Evolutionary conservation across 2,329 filamentous ascomycete genomes (phyloP).

Genomic region (Dendrostoma leiphaemia): DNA sequence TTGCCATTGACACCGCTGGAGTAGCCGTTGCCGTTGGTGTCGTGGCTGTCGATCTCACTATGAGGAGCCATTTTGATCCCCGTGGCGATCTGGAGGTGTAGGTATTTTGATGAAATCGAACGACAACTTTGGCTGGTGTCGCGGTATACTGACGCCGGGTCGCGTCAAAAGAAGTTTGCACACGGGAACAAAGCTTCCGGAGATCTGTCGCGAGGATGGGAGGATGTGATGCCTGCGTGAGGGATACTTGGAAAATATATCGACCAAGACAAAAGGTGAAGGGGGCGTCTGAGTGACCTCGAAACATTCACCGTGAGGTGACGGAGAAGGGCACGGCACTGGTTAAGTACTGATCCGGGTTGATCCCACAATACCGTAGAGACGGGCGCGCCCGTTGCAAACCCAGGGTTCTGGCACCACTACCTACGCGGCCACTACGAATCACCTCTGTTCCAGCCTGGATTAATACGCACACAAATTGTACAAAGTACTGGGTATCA

Average conservation of each 20-base stretch:
- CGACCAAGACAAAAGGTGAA: background rate
- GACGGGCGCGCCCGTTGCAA: conserved; percentile 3
- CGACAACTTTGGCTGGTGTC: background rate
- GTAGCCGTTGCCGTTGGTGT: conserved; percentile 14
- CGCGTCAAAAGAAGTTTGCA: background rate
- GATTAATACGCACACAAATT: no score
- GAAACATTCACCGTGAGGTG: background rate
- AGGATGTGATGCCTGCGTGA: background rate
- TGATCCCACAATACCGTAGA: background rate
- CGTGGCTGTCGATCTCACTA: conserved; percentile 17
- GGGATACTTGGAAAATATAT: background rate
- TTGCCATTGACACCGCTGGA: conserved; percentile 10
- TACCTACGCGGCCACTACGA: no score
- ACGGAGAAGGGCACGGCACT: conserved; percentile 7
- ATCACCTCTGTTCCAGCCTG: no score
- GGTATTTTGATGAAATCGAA: background rate
- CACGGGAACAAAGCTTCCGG: no score
- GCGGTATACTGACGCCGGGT: background rate
- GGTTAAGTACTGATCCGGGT: conserved; percentile 17
- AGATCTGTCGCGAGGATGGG: background rate
- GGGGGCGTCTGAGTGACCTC: background rate
- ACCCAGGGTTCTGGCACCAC: conserved; percentile 3
- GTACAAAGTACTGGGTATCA: background rate
- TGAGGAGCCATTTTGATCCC: conserved; percentile 17
- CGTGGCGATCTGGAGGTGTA: background rate